Evolutionary conservation across 23 red algal genomes (phyloP), one percentile per base, ranked within the genome.

Genomic region (Gracilaria gracilis): DNA sequence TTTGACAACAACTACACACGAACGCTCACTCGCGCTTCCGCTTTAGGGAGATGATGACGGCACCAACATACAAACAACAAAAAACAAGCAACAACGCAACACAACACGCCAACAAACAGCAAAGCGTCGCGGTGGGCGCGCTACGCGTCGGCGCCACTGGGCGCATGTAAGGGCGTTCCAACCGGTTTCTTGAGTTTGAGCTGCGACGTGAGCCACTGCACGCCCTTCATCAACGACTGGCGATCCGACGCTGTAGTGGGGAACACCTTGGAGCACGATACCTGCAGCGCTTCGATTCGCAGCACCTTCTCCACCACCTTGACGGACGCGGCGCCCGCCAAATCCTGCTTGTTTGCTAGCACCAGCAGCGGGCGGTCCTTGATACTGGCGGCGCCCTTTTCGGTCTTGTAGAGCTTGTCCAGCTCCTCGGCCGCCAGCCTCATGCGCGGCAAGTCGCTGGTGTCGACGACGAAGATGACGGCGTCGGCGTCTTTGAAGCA

Each of bases 291-390:
- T 21, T 95, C 75, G 54, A 95, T 58, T 61, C 82, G 62, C n/a
- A 95, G 57, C 61, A 69, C 71, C 61, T 93, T 67, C 21, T 83
- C 81, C 13, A 98, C 88, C 29, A 83, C 81, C 75, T 81, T 72
- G 67, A 57, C 75, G 31, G 58, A 44, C 1, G 44, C 61, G 16
- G 85, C 85, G 71, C 38, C 61, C 17, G 69, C 48, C 51, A 81
- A 62, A 53, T 96, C 94, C 83, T 98, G 91, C 88, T 98, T 98
- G 80, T 95, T 98, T 15, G 92, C 96, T 16, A 98, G 80, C 42
- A 98, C 75, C 32, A 98, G 80, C 36, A 98, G 40, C 0, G 90
- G 92, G 0, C 84, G 39, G 57, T 84, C 66, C 31, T 87, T 62
- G 33, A 73, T 62, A 57, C 32, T 55, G 35, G 54, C 34, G 25